These are phyloP conservation scores for Candida berthetii DNA, from an alignment of 805 yeast species.

Conservation along the genomic window DNA sequence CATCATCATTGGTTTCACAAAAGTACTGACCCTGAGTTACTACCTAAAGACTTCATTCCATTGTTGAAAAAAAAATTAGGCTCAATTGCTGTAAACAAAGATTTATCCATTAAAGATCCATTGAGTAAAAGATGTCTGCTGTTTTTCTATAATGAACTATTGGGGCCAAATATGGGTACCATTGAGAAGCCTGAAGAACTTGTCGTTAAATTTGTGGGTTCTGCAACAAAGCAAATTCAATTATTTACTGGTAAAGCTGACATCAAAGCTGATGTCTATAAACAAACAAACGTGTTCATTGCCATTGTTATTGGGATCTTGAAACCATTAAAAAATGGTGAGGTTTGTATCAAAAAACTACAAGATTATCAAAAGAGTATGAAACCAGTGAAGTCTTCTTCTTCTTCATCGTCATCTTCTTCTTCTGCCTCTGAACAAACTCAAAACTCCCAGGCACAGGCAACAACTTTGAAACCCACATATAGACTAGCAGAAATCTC, in stretches of 20 bases:
- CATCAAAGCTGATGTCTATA: conserved; percentile 10
- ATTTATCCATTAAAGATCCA: conserved; percentile 31
- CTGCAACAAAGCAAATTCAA: conserved; percentile 48
- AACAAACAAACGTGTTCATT: conserved; percentile 14
- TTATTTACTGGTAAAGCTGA: conserved; percentile 15
- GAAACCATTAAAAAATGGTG: conserved; percentile 19
- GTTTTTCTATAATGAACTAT: conserved; percentile 55
- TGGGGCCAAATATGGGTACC: conserved; percentile 37
- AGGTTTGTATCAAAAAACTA: conserved; percentile 34
- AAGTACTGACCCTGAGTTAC: conserved; percentile 25
- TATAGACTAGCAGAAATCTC: conserved; percentile 52
- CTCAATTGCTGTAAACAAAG: conserved; percentile 39
- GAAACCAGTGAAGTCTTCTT: conserved; percentile 7
- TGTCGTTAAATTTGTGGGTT: conserved; percentile 44
- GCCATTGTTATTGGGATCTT: conserved; percentile 9
- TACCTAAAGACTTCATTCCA: conserved; percentile 27
- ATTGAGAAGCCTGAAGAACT: conserved; percentile 35
- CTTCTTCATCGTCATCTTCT: conserved; percentile 3
- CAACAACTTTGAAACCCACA: conserved; percentile 36
- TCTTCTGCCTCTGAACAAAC: background rate
- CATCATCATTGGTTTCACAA: conserved; percentile 24
- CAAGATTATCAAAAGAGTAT: conserved; percentile 31
- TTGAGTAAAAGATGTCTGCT: conserved; percentile 51
- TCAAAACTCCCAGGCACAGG: conserved; percentile 2
- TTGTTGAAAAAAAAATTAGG: conserved; percentile 35